A percentile compares a stretch with the other conserved stretches of the same genome.
phyloP scores from a whole-genome alignment of 1,284 basidiomycete genomes.

The Singerocomus rubriflavus region DNA sequence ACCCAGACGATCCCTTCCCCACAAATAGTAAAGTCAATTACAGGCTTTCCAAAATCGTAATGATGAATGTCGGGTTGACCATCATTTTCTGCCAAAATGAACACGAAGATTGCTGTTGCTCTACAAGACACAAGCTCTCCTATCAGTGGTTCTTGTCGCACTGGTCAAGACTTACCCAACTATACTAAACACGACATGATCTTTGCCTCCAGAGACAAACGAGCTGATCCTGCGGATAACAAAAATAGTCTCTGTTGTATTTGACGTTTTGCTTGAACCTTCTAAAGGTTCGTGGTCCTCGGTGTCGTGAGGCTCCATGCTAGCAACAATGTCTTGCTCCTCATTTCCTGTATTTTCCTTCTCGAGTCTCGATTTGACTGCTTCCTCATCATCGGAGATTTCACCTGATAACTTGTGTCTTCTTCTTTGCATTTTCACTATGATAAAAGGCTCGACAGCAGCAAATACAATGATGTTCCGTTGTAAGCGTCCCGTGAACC shows the following conservation, averaged over 20 bases:
- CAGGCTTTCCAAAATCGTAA: slow-evolving; percentile 53
- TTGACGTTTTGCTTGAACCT: slow-evolving; percentile 10
- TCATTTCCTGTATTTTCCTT: slow-evolving; percentile 26
- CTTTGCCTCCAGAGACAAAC: slow-evolving; percentile 28
- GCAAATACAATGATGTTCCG: slow-evolving; percentile 55
- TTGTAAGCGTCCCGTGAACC: slow-evolving; percentile 58
- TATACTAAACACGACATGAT: slow-evolving; percentile 59
- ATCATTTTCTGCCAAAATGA: slow-evolving; percentile 36
- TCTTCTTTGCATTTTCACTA: slow-evolving; percentile 43
- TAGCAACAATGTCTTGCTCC: slow-evolving; percentile 17
- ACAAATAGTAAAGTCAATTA: slow-evolving; percentile 55
- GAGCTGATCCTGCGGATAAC: slow-evolving; percentile 26
- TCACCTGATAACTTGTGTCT: slow-evolving; percentile 36
- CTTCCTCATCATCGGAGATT: slow-evolving; percentile 38
- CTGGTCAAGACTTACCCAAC: slow-evolving; percentile 52
- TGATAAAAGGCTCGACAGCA: slow-evolving; percentile 59
- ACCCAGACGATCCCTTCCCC: slow-evolving; percentile 45
- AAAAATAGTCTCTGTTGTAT: slow-evolving; percentile 46
- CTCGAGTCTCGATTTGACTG: slow-evolving; percentile 20
- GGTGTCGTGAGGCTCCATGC: slow-evolving; percentile 9
- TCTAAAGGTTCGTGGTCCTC: neutral
- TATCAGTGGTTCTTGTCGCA: neutral
- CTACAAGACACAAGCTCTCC: slow-evolving; percentile 37
- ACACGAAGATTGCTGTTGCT: slow-evolving; percentile 63
- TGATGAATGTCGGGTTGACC: slow-evolving; percentile 35